Evolutionary conservation across 768 basidiomycete species (phyloP).

Genomic region (Mycena pura): DNA sequence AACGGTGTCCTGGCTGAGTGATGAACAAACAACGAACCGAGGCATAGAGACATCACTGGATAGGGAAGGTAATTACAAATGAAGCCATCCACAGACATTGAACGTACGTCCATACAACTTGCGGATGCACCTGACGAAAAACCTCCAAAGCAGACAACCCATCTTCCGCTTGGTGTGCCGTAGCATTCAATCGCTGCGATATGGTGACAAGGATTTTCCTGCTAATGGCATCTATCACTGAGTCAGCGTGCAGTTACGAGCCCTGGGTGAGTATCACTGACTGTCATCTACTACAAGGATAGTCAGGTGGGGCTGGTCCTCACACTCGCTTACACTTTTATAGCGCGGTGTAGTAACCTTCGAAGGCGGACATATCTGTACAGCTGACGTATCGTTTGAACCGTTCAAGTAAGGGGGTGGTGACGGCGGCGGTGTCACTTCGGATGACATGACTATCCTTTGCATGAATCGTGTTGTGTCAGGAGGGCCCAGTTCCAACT

Average conservation of each 20-base stretch:
- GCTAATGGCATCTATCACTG: slow-evolving; percentile 7
- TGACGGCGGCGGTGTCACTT: background rate
- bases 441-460: background rate
- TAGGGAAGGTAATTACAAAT: background rate
- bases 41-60: slow-evolving; percentile 21
- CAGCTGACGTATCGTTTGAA: background rate
- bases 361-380: background rate
- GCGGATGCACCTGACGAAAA: slow-evolving; percentile 14
- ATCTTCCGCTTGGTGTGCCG: slow-evolving; percentile 16
- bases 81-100: background rate
- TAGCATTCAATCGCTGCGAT: slow-evolving; percentile 8
- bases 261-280: background rate
- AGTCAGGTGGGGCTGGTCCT: slow-evolving; percentile 1
- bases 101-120: slow-evolving; percentile 23
- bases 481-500: background rate
- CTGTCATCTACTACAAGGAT: slow-evolving; percentile 23
- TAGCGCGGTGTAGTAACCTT: background rate
- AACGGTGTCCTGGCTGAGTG: background rate
- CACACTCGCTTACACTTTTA: background rate
- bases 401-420: too few species aligned
- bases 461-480: background rate
- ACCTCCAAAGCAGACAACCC: slow-evolving; percentile 12
- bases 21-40: slow-evolving; percentile 10
- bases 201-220: slow-evolving; percentile 17
- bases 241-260: background rate